phyloP scores from a whole-genome alignment of 2,329 filamentous ascomycete species.

The Penicillium sp. region DNA sequence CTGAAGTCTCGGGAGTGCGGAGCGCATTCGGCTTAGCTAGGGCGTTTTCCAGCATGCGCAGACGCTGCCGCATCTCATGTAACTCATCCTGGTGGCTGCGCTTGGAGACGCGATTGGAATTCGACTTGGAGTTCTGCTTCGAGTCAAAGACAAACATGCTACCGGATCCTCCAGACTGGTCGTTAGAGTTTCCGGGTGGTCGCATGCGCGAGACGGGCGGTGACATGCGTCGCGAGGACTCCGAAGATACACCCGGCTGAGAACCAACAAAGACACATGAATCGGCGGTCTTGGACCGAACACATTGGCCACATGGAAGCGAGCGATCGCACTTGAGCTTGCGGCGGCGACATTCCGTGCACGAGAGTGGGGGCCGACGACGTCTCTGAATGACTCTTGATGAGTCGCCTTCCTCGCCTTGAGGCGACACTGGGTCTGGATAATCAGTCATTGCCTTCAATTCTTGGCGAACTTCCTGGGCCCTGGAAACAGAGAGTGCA shows the following conservation, averaged over 20 bases:
- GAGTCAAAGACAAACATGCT: slow-evolving; percentile 38
- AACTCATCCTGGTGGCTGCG: slow-evolving; percentile 27
- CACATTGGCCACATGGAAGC: slow-evolving; percentile 64
- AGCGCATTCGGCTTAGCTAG: slow-evolving; percentile 22
- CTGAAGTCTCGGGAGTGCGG: slow-evolving; percentile 28
- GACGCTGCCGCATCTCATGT: slow-evolving; percentile 29
- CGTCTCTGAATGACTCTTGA: slow-evolving; percentile 36
- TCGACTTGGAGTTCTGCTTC: slow-evolving; percentile 22
- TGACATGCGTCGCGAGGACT: slow-evolving; percentile 16
- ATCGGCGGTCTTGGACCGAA: slow-evolving; percentile 50
- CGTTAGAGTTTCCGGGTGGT: slow-evolving; percentile 3
- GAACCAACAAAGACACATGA: slow-evolving; percentile 53
- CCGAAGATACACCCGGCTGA: slow-evolving; percentile 10
- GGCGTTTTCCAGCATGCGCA: slow-evolving; percentile 29
- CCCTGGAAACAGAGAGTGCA: background rate
- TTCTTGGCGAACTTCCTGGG: too few relatives aligned
- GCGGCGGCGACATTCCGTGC: slow-evolving; percentile 67
- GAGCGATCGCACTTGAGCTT: slow-evolving; percentile 76
- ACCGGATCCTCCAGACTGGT: slow-evolving; percentile 16
- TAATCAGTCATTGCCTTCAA: slow-evolving; percentile 17
- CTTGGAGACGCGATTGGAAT: slow-evolving; percentile 25
- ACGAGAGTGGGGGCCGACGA: slow-evolving; percentile 66
- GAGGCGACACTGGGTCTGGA: slow-evolving; percentile 5
- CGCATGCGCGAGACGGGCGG: slow-evolving; percentile 14
- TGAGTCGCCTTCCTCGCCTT: slow-evolving; percentile 10